Evolutionary conservation across 2,329 filamentous ascomycete genomes (phyloP).

Genomic region (Aspergillus nomiae): DNA sequence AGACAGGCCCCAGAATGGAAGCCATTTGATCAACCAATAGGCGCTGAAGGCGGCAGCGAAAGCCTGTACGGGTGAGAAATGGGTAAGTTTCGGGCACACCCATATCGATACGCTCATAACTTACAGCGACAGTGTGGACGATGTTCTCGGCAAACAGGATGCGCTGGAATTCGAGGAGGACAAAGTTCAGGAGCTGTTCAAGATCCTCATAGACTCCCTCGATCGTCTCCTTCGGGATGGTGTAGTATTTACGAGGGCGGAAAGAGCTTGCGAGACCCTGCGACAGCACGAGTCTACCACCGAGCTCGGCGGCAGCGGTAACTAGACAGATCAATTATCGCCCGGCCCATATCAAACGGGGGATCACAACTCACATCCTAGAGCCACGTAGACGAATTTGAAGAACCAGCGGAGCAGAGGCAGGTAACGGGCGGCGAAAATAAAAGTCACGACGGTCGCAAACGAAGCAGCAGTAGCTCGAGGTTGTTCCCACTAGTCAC

Average conservation of each 20-base stretch:
- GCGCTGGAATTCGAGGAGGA: slow-evolving; percentile 68
- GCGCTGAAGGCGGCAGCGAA: slow-evolving; percentile 61
- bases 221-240: slow-evolving; percentile 64
- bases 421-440: slow-evolving; percentile 65
- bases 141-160: slow-evolving; percentile 68
- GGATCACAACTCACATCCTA: slow-evolving; percentile 53
- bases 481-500: slow-evolving; percentile 63
- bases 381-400: slow-evolving; percentile 60
- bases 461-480: slow-evolving; percentile 65
- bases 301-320: slow-evolving; percentile 60
- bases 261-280: slow-evolving; percentile 63
- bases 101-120: slow-evolving; percentile 23
- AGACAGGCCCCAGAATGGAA: slow-evolving; percentile 66
- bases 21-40: slow-evolving; percentile 67
- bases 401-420: slow-evolving; percentile 64
- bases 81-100: background rate
- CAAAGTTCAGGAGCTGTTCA: slow-evolving; percentile 68
- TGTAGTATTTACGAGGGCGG: slow-evolving; percentile 67
- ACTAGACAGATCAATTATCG: slow-evolving; percentile 37
- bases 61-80: slow-evolving; percentile 45
- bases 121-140: slow-evolving; percentile 60
- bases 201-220: slow-evolving; percentile 64
- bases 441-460: slow-evolving; percentile 57
- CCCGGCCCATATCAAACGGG: background rate
- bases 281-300: slow-evolving; percentile 57